Percentiles rank a stretch among this genome's conserved stretches.
Evolutionary conservation across 2,329 filamentous ascomycete genomes (phyloP).

Genomic region (Pseudogymnoascus destructans): DNA sequence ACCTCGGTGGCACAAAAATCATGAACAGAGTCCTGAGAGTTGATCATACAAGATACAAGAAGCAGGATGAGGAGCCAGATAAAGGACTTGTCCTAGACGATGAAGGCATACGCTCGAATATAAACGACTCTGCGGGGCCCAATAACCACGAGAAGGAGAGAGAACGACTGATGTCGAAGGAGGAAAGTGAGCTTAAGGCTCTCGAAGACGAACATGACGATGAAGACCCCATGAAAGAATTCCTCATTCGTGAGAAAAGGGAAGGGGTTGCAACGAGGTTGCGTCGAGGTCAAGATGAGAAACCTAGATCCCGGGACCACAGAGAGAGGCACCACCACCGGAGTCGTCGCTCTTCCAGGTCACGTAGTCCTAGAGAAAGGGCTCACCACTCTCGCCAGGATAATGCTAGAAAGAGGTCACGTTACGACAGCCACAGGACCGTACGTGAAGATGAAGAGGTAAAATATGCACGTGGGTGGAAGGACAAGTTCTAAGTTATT

Average conservation of each 20-base stretch:
- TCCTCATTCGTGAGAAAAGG: slow-evolving; percentile 79
- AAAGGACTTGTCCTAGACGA: slow-evolving; percentile 12
- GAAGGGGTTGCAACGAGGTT: slow-evolving; percentile 68
- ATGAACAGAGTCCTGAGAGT: slow-evolving; percentile 71
- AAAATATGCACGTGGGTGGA: background rate
- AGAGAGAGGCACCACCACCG: slow-evolving; percentile 2
- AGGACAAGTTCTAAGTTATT: background rate
- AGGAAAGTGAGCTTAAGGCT: slow-evolving; percentile 67
- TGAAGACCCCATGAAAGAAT: slow-evolving; percentile 95
- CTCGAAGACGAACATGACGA: slow-evolving; percentile 76
- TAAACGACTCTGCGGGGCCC: slow-evolving; percentile 7
- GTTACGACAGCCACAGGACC: background rate
- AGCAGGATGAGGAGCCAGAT: slow-evolving; percentile 58
- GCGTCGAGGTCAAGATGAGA: slow-evolving; percentile 33
- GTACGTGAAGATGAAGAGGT: background rate
- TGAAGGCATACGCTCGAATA: slow-evolving; percentile 10
- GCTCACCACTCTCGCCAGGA: slow-evolving; percentile 15
- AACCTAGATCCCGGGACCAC: slow-evolving; percentile 3
- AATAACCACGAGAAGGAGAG: slow-evolving; percentile 30
- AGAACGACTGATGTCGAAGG: slow-evolving; percentile 54
- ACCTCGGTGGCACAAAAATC: slow-evolving; percentile 75
- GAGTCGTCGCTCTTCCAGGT: background rate
- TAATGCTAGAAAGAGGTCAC: slow-evolving; percentile 8
- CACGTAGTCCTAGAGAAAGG: slow-evolving; percentile 14
- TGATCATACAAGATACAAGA: slow-evolving; percentile 87